Base-by-base conservation (phyloP, 139 green algal genomes). In the Micromonas pusilla region DNA sequence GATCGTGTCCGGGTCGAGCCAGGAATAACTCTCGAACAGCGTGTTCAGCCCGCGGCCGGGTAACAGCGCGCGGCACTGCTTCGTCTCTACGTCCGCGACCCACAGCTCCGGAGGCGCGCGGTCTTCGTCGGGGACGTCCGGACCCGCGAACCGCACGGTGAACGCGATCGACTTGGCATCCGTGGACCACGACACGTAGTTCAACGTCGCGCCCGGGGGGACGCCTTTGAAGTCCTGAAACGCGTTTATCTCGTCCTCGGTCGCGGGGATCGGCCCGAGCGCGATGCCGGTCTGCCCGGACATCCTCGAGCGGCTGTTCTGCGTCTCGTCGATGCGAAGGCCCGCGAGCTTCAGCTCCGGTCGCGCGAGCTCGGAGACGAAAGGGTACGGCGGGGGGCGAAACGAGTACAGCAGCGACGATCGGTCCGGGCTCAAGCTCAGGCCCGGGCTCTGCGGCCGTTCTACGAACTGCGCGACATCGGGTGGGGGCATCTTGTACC, bases 321-420 rank as follows among this genome's bases (percentile, higher is more conserved):
- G 79, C 16, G 92, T 87, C 0, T 91, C 85, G 78, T 99, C 94
- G 38, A 99, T 87, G 37, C 93, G 87, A 32, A 99, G 39, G 25
- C 94, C 93, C 87, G 87, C 95, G 52, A 99, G 89, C 83, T 97
- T 97, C 21, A 97, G 85, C 83, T 99, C 96, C 3, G 91, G 88
- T 13, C 91, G 79, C 0, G 91, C 86, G 70, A 99, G 89, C 67
- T 99, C 93, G 30, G 80, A 83, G 54, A 99, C 90, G 34, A 94
- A 91, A 2, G 94, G 92, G 52, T 95, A 83, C 1, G 88, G 75
- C 1, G 91, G 87, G 4, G 94, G 93, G 6, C 90, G 81, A 31
- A 83, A 77, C 37, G 97, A 73, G 76, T 96, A 89, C 66, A 99
- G 85, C 72, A 99, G 85, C 81, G 89, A 75, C 33, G 53, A n/a